Evolutionary conservation across 2,329 filamentous ascomycete species (phyloP).

Genomic region (Mollisiaceae sp.): DNA sequence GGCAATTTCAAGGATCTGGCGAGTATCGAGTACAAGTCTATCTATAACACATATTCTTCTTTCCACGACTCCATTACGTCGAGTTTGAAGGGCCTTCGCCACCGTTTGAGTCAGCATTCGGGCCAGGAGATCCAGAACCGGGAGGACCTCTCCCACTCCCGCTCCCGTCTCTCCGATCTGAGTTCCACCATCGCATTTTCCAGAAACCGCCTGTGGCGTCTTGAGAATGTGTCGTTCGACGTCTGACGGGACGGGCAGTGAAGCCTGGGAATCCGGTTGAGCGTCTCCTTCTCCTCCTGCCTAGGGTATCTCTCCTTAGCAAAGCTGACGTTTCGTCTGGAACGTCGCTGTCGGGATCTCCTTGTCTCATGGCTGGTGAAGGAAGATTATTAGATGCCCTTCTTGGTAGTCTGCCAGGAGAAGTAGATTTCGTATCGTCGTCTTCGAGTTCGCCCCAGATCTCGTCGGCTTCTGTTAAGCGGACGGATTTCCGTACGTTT

Average conservation of each 20-base stretch:
- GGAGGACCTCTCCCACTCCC: conserved; percentile 32
- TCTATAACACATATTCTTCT: background rate
- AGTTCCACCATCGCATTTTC: conserved; percentile 60
- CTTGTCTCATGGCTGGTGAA: conserved; percentile 5
- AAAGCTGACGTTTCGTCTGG: conserved; percentile 38
- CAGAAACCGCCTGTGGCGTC: conserved; percentile 58
- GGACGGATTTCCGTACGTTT: conserved; percentile 37
- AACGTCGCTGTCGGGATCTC: conserved; percentile 22
- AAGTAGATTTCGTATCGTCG: conserved; percentile 52
- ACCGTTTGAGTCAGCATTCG: conserved; percentile 11
- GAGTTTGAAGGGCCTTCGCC: conserved; percentile 10
- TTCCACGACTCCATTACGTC: background rate
- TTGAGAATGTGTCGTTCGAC: conserved; percentile 50
- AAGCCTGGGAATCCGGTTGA: conserved; percentile 68
- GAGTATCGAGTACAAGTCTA: background rate
- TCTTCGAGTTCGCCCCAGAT: conserved; percentile 92
- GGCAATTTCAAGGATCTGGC: background rate
- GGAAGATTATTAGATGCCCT: conserved; percentile 25
- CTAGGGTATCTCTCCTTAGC: conserved; percentile 30
- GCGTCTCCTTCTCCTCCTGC: conserved; percentile 54
- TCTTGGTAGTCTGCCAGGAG: conserved; percentile 33
- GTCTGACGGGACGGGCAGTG: conserved; percentile 51
- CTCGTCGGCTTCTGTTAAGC: conserved; percentile 68
- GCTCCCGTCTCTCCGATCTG: conserved; percentile 9
- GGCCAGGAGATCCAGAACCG: conserved; percentile 16